Evolutionary conservation across 2,329 filamentous ascomycete genomes (phyloP), one percentile per base, ranked within the genome.

Genomic region (Fusarium nygamai): DNA sequence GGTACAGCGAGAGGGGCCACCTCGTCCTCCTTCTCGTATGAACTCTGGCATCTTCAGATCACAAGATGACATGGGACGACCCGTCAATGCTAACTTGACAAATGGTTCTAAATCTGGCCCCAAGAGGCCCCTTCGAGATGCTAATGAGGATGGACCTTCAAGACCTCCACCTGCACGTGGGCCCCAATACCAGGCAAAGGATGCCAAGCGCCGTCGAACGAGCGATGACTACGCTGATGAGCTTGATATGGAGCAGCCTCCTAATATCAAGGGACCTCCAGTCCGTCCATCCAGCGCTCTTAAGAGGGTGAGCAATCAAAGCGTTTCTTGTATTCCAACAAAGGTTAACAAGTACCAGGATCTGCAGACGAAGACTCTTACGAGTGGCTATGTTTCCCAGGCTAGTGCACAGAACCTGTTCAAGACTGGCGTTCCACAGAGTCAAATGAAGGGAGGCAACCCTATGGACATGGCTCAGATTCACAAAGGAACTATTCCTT

Each of bases 401-500:
- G 85, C 84, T 63, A 83, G 85, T 77, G 82, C 88, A 77, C 83
- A 87, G 79, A 86, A 90, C 76, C 82, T 93, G 64, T 92, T 92
- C 86, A 93, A 92, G 82, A 84, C 89, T 13, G 90, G 90, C 1
- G 88, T 92, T 57, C 91, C 90, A 27, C 93, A 94, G 77, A 87
- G 88, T 73, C 89, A 93, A 43, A 83, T 85, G 59, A 92, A 92
- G 81, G 84, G 88, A 7, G 87, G 86, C 3, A 92, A 95, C 78
- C 93, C 93, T 5, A 86, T 95, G 79, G 94, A 96, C 76, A 95
- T 96, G 90, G 90, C 92, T n/a, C 93, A 96, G 80, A 92, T 96
- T 68, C 93, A 94, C 13, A 97, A 93, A 83, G 93, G 91, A n/a
- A 91, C 93, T 34, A 98, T 98, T 76, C 93, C 94, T 6, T 98